Evolutionary conservation across 139 green algal species (phyloP).

Genomic region (Cymbomonas tetramitiformis): DNA sequence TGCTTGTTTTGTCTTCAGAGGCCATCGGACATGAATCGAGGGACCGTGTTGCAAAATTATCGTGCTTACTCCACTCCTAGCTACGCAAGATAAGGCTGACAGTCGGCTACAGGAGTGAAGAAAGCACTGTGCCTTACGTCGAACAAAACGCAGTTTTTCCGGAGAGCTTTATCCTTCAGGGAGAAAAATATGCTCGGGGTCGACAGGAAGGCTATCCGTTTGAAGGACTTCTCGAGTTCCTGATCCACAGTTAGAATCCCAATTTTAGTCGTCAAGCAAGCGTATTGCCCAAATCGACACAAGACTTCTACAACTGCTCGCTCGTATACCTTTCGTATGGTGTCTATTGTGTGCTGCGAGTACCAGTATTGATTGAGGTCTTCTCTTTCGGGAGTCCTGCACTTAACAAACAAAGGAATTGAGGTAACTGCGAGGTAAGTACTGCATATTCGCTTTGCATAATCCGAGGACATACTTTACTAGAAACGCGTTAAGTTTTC

Average conservation of each 20-base stretch:
- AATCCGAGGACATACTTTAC: too few species aligned
- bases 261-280: too few species aligned
- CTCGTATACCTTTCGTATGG: conserved; percentile 27
- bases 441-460: too few species aligned
- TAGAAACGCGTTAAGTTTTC: too few species aligned
- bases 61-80: neutral
- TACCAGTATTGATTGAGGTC: conserved; percentile 54
- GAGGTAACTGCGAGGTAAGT: too few species aligned
- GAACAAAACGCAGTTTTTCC: conserved; percentile 14
- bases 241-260: too few species aligned
- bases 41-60: neutral
- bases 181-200: conserved; percentile 50
- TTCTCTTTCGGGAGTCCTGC: too few species aligned
- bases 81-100: too few species aligned
- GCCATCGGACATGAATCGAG: neutral
- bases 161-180: conserved; percentile 25
- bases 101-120: too few species aligned
- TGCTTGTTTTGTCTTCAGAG: neutral
- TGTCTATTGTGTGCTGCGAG: conserved; percentile 26
- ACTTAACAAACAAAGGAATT: too few species aligned
- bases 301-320: too few species aligned
- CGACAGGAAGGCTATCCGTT: conserved; percentile 35
- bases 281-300: too few species aligned
- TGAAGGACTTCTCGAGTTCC: neutral
- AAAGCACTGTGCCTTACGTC: conserved; percentile 11